A percentile compares a stretch with the other conserved stretches of the same genome.
These are phyloP conservation scores for Fusarium nurragi DNA, from an alignment of 2,329 filamentous ascomycete species.

Conservation along the genomic window DNA sequence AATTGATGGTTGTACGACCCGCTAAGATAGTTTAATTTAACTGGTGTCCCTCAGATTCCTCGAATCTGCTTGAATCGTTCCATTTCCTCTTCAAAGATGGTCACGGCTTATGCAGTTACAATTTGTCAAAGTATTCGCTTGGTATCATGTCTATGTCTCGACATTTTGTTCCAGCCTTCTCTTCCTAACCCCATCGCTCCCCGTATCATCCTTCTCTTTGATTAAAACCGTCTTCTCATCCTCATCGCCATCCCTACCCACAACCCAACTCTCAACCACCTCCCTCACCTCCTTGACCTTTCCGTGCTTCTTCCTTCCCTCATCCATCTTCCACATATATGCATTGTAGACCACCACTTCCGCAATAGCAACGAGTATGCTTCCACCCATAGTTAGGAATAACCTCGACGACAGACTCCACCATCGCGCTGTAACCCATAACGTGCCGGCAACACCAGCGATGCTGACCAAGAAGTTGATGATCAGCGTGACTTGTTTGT, in stretches of 20 bases:
- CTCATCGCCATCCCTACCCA: slow-evolving; percentile 54
- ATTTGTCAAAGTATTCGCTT: not conserved
- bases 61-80: no score
- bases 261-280: slow-evolving; percentile 76
- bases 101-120: no score
- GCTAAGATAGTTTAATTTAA: no score
- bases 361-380: slow-evolving; percentile 74
- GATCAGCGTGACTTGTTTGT: slow-evolving; percentile 84
- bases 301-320: slow-evolving; percentile 72
- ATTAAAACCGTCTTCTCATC: slow-evolving; percentile 43
- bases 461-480: slow-evolving; percentile 91
- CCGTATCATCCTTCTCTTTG: slow-evolving; percentile 31
- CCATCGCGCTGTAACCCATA: slow-evolving; percentile 81
- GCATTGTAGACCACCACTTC: slow-evolving; percentile 82
- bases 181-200: slow-evolving; percentile 41
- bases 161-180: slow-evolving; percentile 32
- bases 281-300: slow-evolving; percentile 72
- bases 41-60: no score
- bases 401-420: slow-evolving; percentile 77
- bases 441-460: slow-evolving; percentile 76
- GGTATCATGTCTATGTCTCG: slow-evolving; percentile 2
- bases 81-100: not conserved
- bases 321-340: slow-evolving; percentile 75
- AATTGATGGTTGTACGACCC: no score
- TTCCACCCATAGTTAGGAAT: slow-evolving; percentile 76